A percentile compares a stretch with the other conserved stretches of the same genome.
Conservation (phyloP, 371 early-diverging fungal genomes). For the Thermomucor indicae-seudaticae region DNA sequence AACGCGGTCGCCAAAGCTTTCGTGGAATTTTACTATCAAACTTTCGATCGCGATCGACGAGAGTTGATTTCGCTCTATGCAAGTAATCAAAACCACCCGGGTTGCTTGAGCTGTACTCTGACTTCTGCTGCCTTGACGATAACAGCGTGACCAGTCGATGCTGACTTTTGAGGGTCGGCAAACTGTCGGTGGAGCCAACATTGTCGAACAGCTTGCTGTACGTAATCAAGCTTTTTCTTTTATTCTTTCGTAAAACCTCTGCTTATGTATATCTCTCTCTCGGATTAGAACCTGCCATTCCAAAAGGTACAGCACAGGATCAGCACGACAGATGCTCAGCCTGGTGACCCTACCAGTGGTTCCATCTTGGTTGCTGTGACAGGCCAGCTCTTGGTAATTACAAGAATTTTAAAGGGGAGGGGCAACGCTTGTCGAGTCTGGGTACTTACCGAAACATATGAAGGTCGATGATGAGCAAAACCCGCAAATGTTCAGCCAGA, state of each 20-base stretch:
- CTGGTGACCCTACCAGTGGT: constrained; percentile 46
- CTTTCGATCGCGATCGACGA: constrained; percentile 70
- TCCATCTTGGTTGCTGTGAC: constrained; percentile 76
- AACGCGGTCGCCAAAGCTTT: constrained; percentile 41
- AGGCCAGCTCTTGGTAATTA: constrained; percentile 81
- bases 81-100: constrained; percentile 36
- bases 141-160: constrained; percentile 81
- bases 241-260: too few species aligned
- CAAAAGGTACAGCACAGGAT: constrained; percentile 64
- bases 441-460: background rate
- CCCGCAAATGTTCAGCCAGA: constrained; percentile 79
- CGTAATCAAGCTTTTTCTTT: constrained; percentile 29
- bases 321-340: constrained; percentile 78
- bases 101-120: too few species aligned
- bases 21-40: constrained; percentile 78
- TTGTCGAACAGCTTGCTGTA: constrained; percentile 80
- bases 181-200: constrained; percentile 50
- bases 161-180: constrained; percentile 81
- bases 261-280: too few species aligned
- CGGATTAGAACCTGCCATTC: constrained; percentile 72
- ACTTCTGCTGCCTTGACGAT: too few species aligned
- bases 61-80: constrained; percentile 77
- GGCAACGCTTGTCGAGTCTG: background rate
- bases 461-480: constrained; percentile 77
- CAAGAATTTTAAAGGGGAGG: constrained; percentile 4